Evolutionary conservation across 805 yeast genomes (phyloP).

Genomic region (Saccharomycopsis synnaedendra): DNA sequence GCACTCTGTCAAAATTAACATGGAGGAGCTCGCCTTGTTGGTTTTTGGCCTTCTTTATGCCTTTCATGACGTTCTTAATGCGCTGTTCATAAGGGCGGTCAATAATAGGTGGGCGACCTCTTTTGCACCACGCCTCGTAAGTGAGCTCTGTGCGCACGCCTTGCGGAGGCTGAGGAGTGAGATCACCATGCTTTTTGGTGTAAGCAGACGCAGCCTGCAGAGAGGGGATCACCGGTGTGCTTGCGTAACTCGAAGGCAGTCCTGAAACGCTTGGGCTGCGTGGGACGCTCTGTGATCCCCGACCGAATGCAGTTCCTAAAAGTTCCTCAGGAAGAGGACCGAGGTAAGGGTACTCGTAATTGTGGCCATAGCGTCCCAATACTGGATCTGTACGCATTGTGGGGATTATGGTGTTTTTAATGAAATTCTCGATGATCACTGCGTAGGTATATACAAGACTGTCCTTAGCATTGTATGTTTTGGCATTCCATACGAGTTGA

Average conservation of each 20-base stretch:
- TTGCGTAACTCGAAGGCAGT: background rate
- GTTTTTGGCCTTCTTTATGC: slow-evolving; percentile 61
- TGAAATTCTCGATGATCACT: slow-evolving; percentile 32
- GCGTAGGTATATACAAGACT: slow-evolving; percentile 62
- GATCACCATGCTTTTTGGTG: background rate
- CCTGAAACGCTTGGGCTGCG: background rate
- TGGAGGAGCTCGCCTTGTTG: slow-evolving; percentile 39
- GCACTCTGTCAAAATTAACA: slow-evolving; percentile 69
- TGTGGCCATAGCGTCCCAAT: slow-evolving; percentile 24
- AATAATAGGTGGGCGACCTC: slow-evolving; percentile 87
- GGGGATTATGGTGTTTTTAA: slow-evolving; percentile 26
- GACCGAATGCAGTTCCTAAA: background rate
- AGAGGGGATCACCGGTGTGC: background rate
- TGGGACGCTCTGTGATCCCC: background rate
- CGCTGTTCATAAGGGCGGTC: slow-evolving; percentile 89
- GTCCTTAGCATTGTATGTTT: slow-evolving; percentile 64
- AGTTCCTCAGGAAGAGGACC: slow-evolving; percentile 55
- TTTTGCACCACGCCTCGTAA: slow-evolving; percentile 35
- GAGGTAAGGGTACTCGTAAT: slow-evolving; percentile 32
- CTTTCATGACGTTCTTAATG: slow-evolving; percentile 76
- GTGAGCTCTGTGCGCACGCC: slow-evolving; percentile 6
- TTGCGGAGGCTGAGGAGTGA: background rate
- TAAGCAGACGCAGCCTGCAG: background rate
- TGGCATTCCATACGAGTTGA: slow-evolving; percentile 85
- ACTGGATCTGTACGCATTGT: slow-evolving; percentile 9